Evolutionary conservation across 805 yeast species (phyloP), one percentile per base, ranked within the genome.

Genomic region (Sugiyamaella lignohabitans): DNA sequence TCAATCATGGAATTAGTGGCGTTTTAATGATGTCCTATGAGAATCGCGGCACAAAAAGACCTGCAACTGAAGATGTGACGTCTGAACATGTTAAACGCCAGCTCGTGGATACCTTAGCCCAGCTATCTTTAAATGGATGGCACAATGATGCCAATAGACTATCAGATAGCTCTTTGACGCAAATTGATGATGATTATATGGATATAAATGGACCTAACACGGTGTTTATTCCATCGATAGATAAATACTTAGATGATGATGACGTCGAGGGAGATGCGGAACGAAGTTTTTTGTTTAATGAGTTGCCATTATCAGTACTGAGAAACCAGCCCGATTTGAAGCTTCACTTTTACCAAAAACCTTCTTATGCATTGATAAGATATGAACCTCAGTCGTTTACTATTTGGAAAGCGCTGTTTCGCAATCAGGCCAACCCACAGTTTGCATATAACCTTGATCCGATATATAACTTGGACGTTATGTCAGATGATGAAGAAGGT

Each of bases 81-180:
- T 8, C 38, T 21, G 46, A 46, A 4, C 35, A 50, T 3, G 42
- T 23, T 75, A 79, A 78, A 77, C 81, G 56, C 3, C 48, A 52
- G 35, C 44, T 53, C 18, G 40, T 53, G 11, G 51, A 46, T n/a
- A 35, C 19, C 16, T 23, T 53, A 14, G 43, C 34, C 16, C 37
- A 24, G n/a, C 45, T 53, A 24, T 40, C 50, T 4, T 36, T 51
- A 39, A 22, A 35, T 5, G 17, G n/a, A n/a, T n/a, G n/a, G n/a
- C n/a, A n/a, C n/a, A n/a, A n/a, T n/a, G n/a, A n/a, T n/a, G n/a
- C n/a, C n/a, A n/a, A n/a, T n/a, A n/a, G n/a, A n/a, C n/a, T n/a
- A n/a, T n/a, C n/a, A n/a, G n/a, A n/a, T n/a, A n/a, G n/a, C n/a
- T n/a, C n/a, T n/a, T n/a, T n/a, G n/a, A n/a, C n/a, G n/a, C n/a